phyloP scores from a whole-genome alignment of 202 grass and related monocot genomes.

The Dendrocalamus latiflorus region DNA sequence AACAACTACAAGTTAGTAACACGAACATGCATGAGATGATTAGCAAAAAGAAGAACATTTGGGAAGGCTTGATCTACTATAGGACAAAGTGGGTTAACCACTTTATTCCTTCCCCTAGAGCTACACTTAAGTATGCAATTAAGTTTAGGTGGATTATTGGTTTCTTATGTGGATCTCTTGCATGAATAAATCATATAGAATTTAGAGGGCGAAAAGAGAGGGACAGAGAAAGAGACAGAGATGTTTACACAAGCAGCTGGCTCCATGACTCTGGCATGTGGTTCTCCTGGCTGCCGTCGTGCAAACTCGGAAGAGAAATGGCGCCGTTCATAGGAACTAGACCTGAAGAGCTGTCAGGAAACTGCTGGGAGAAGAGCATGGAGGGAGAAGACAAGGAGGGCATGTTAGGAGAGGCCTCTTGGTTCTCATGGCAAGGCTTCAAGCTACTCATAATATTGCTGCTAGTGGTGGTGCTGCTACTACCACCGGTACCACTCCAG shows the following conservation, averaged over 20 bases:
- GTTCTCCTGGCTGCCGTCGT: conserved; percentile 37
- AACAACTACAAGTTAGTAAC: conserved; percentile 34
- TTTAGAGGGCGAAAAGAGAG: background rate
- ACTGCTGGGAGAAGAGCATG: no score
- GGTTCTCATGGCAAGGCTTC: no score
- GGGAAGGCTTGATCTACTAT: conserved; percentile 36
- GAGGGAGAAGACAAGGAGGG: no score
- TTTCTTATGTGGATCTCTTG: conserved; percentile 18
- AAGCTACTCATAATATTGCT: no score
- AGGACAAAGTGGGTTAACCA: conserved; percentile 58
- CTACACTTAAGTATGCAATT: conserved; percentile 29
- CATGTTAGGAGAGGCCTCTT: no score
- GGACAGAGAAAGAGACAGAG: background rate
- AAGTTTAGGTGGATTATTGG: conserved; percentile 5
- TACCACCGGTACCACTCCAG: conserved; percentile 27
- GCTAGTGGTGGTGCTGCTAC: background rate
- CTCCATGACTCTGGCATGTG: conserved; percentile 71
- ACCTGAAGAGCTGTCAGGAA: conserved; percentile 27
- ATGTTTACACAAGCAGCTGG: conserved; percentile 67
- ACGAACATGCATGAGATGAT: conserved; percentile 34
- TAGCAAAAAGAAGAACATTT: conserved; percentile 1
- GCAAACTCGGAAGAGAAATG: conserved; percentile 30
- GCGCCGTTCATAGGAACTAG: conserved; percentile 31
- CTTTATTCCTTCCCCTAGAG: no score
- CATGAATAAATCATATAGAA: background rate